phyloP scores from a whole-genome alignment of 2,329 filamentous ascomycete species.

The Lecanosticta acicola region DNA sequence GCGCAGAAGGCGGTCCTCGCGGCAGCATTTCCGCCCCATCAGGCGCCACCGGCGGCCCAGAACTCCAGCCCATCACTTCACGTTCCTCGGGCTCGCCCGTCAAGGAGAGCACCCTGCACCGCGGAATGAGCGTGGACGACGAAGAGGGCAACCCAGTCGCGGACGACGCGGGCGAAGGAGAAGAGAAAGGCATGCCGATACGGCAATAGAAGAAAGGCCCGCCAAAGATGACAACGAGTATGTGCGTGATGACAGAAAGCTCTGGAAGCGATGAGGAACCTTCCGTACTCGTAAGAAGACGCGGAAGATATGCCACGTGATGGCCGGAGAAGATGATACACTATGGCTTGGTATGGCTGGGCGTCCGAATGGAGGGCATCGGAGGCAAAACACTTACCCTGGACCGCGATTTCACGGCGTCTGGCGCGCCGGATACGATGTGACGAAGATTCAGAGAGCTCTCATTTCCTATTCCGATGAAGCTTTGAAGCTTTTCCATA shows the following conservation, averaged over 20 bases:
- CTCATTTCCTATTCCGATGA: no score
- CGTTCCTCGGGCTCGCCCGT: constrained; percentile 67
- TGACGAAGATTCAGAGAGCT: background rate
- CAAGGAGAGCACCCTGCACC: constrained; percentile 82
- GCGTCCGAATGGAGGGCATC: no score
- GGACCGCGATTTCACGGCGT: no score
- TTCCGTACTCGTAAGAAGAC: background rate
- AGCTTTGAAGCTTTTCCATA: background rate
- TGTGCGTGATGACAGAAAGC: background rate
- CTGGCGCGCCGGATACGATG: background rate
- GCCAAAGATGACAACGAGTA: constrained; percentile 7
- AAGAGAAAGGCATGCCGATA: constrained; percentile 8
- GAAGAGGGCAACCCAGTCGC: constrained; percentile 32
- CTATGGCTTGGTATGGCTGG: background rate
- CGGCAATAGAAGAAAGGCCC: constrained; percentile 6
- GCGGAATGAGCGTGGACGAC: constrained; percentile 68
- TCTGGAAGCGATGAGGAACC: background rate
- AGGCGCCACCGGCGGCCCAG: constrained; percentile 18
- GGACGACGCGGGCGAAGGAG: background rate
- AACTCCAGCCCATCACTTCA: constrained; percentile 38
- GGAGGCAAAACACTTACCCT: no score
- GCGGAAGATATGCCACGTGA: background rate
- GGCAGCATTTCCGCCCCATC: constrained; percentile 21
- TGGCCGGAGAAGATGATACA: background rate
- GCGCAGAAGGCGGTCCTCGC: constrained; percentile 14